phyloP scores from a whole-genome alignment of 345 rosid species.

The Boechera retrofracta region DNA sequence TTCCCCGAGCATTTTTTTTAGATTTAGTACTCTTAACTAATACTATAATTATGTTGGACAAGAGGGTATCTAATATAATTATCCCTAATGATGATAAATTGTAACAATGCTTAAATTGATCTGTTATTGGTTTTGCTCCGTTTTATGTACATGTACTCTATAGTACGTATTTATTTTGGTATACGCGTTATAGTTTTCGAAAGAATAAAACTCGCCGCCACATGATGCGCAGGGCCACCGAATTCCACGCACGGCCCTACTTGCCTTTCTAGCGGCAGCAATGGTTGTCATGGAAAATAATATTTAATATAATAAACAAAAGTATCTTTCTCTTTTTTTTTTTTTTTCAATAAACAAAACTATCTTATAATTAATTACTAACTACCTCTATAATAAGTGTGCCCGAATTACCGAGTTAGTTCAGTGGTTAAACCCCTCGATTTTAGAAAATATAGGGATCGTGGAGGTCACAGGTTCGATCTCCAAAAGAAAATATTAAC shows the following conservation, averaged over 20 bases:
- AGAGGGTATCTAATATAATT: not conserved
- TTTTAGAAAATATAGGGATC: no score
- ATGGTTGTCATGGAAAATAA: not conserved
- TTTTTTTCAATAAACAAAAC: no score
- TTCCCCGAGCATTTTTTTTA: not conserved
- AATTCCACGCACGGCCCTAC: constrained; percentile 35
- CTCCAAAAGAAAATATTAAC: no score
- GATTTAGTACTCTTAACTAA: not conserved
- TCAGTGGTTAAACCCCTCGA: no score
- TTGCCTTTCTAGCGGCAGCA: constrained; percentile 26
- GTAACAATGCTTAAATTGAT: not conserved
- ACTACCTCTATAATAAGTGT: no score
- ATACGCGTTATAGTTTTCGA: not conserved
- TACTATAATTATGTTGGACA: not conserved
- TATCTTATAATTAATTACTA: no score
- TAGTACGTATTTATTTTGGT: not conserved
- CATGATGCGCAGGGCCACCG: constrained; percentile 15
- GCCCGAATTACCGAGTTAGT: no score
- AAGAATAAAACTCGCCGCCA: constrained; percentile 13
- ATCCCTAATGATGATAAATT: not conserved
- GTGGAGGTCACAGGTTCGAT: no score
- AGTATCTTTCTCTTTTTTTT: not conserved
- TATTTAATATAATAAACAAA: not conserved
- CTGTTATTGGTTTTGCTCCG: not conserved
- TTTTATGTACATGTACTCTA: not conserved